These are phyloP conservation scores for Nothomitra cinnamomea DNA, from an alignment of 2,329 filamentous ascomycete species.

Conservation along the genomic window DNA sequence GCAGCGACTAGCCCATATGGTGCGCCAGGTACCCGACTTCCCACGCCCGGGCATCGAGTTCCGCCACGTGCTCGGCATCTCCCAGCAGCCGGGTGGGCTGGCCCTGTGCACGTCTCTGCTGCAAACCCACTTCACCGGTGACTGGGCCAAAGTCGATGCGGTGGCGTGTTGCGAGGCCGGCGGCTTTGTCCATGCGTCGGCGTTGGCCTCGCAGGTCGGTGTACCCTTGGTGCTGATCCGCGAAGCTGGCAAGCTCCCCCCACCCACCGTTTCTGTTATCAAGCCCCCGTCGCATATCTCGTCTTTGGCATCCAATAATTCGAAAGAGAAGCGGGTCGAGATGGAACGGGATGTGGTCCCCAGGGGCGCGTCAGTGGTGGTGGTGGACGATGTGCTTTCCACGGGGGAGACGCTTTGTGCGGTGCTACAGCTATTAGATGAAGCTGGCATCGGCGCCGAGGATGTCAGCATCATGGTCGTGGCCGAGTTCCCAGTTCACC, in stretches of 20 bases:
- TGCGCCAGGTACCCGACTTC: slow-evolving; percentile 31
- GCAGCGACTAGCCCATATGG: slow-evolving; percentile 31
- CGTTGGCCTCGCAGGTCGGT: slow-evolving; percentile 26
- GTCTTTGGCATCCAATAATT: slow-evolving; percentile 17
- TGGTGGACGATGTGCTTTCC: slow-evolving; percentile 43
- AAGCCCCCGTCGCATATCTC: slow-evolving; percentile 38
- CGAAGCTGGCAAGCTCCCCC: slow-evolving; percentile 40
- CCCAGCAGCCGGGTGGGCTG: slow-evolving; percentile 34
- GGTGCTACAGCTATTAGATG: slow-evolving; percentile 29
- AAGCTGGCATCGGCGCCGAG: slow-evolving; percentile 25
- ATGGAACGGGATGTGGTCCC: slow-evolving; percentile 29
- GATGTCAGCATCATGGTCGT: slow-evolving; percentile 34
- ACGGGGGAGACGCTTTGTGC: slow-evolving; percentile 37
- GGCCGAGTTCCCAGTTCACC: slow-evolving; percentile 39
- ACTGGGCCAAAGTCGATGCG: slow-evolving; percentile 29
- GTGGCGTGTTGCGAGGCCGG: slow-evolving; percentile 40
- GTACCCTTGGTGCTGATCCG: slow-evolving; percentile 34
- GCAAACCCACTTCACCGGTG: slow-evolving; percentile 25
- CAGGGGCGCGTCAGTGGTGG: slow-evolving; percentile 28
- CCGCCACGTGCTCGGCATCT: slow-evolving; percentile 39
- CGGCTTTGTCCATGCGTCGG: slow-evolving; percentile 37
- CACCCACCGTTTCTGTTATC: slow-evolving; percentile 31
- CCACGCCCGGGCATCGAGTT: slow-evolving; percentile 35
- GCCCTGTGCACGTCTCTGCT: slow-evolving; percentile 34
- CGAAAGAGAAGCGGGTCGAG: slow-evolving; percentile 27